Evolutionary conservation across 2,329 filamentous ascomycete genomes (phyloP).

Genomic region (Kalaharituber pfeilii): DNA sequence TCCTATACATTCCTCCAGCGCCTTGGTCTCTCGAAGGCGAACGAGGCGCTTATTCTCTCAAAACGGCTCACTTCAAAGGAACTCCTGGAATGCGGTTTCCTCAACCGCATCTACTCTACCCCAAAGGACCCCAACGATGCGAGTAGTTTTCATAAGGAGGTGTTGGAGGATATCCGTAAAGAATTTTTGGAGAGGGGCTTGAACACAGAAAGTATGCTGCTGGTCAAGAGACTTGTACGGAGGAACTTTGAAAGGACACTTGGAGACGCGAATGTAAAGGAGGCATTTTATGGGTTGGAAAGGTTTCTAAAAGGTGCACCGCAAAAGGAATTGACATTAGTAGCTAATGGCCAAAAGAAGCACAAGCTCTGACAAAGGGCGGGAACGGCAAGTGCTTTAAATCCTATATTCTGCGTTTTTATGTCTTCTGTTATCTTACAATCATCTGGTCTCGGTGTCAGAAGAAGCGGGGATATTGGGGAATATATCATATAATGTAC

Average conservation of each 20-base stretch:
- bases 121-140: conserved; percentile 41
- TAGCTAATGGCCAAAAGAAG: neutral
- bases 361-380: neutral
- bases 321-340: conserved; percentile 59
- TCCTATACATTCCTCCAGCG: conserved; percentile 62
- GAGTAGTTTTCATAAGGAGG: conserved; percentile 50
- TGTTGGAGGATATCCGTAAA: conserved; percentile 66
- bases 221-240: conserved; percentile 71
- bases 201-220: conserved; percentile 57
- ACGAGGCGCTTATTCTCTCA: conserved; percentile 86
- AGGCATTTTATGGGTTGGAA: conserved; percentile 73
- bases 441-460: too few relatives aligned
- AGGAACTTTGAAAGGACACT: conserved; percentile 53
- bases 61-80: conserved; percentile 57
- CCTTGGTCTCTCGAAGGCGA: conserved; percentile 64
- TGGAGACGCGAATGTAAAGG: conserved; percentile 60
- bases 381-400: too few relatives aligned
- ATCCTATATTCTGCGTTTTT: too few relatives aligned
- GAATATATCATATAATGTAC: too few relatives aligned
- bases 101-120: conserved; percentile 60
- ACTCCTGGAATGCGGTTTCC: conserved; percentile 58
- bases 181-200: conserved; percentile 56
- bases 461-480: too few relatives aligned
- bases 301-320: conserved; percentile 65
- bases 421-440: too few relatives aligned